These are phyloP conservation scores for Tolypocladium sp. DNA, from an alignment of 2,329 filamentous ascomycete species.

Conservation along the genomic window DNA sequence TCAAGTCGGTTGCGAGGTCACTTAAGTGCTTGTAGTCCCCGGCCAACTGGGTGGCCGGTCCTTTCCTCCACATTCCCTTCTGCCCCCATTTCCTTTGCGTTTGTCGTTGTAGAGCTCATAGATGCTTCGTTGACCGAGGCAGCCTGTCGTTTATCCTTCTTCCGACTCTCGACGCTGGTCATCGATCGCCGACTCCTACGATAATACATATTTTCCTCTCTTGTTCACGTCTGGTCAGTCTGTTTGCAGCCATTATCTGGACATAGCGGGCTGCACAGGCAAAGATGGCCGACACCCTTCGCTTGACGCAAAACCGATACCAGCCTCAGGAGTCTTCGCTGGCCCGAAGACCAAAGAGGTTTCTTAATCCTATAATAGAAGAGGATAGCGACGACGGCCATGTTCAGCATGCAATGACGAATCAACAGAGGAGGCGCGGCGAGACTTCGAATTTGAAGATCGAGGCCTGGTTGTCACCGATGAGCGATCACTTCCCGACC, in stretches of 20 bases:
- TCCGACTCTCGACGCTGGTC: constrained; percentile 23
- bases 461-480: constrained; percentile 48
- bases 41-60: constrained; percentile 15
- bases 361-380: constrained; percentile 59
- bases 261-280: constrained; percentile 22
- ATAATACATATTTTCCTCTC: constrained; percentile 7
- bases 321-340: constrained; percentile 42
- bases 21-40: constrained; percentile 19
- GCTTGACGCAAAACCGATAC: constrained; percentile 20
- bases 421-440: constrained; percentile 15
- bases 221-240: background rate
- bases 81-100: constrained; percentile 17
- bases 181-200: constrained; percentile 15
- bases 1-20: constrained; percentile 6
- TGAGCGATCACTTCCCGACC: constrained; percentile 61
- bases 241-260: constrained; percentile 12
- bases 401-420: constrained; percentile 8
- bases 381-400: constrained; percentile 36
- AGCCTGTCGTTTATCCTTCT: constrained; percentile 27
- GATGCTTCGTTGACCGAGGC: constrained; percentile 35
- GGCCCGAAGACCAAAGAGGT: constrained; percentile 42
- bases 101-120: constrained; percentile 17
- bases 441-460: constrained; percentile 38
- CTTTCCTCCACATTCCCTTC: constrained; percentile 22
- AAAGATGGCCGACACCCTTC: constrained; percentile 36